Evolutionary conservation across 2,329 filamentous ascomycete species (phyloP), one percentile per base, ranked within the genome.

Genomic region (Phaeoacremonium minimum): DNA sequence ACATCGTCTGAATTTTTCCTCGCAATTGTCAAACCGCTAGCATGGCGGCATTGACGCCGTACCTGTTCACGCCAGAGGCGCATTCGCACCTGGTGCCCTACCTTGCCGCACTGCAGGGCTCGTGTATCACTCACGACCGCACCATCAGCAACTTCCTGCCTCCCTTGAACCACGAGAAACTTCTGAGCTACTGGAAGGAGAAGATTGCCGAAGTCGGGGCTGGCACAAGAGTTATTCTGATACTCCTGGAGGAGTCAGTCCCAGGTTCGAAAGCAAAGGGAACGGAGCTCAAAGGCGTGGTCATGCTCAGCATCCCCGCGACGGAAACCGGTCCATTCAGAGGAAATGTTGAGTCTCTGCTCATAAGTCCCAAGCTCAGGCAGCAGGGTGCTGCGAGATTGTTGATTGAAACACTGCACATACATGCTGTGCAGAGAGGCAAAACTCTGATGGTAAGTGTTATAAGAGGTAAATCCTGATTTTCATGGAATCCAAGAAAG

Each of bases 111-210:
- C 64, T 83, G 16, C 78, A 82, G 46, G 71, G 67, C 40, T 66
- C 69, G 12, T 80, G 77, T 57, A 77, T 83, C 51, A 72, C 69
- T 5, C 60, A 69, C 41, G 76, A 78, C 56, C 63, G 68, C 49
- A 73, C 70, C 43, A 66, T 77, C 22, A 73, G 73, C 17, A 74
- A 68, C 5, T 83, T 82, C 50, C 61, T 78, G 12, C 74, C 75
- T n/a, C 77, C 78, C 0, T 58, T 82, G 20, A 67, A 68, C 32
- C 64, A 75, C 50, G 62, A 69, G 26, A 75, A 75, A 50, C 69
- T 83, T 28, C 58, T 75, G 18, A 46, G 60, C 7, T 81, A 71
- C 66, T 83, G 77, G 78, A 69, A 71, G 48, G 62, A 66, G 15
- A 60, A 67, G 16, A 67, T 74, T 36, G 58, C 64, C 15, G 69